These are phyloP conservation scores for Blumeriella jaapii DNA, from an alignment of 2,329 filamentous ascomycete species.

Conservation along the genomic window DNA sequence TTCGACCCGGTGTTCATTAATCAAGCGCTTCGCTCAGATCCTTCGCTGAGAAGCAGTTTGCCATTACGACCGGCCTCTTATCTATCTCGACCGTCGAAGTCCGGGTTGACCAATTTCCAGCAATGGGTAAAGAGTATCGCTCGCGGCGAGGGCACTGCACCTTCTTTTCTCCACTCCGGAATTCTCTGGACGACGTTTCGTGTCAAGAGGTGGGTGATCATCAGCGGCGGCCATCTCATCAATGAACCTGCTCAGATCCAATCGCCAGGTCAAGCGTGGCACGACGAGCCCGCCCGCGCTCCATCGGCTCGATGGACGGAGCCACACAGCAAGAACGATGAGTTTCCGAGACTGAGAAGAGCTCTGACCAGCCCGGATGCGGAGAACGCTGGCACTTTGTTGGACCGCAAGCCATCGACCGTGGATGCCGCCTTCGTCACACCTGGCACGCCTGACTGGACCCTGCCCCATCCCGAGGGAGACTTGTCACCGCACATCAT, in stretches of 20 bases:
- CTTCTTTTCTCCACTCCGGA: slow-evolving; percentile 47
- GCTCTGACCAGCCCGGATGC: slow-evolving; percentile 5
- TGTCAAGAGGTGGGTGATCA: slow-evolving; percentile 53
- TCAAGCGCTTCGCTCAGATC: slow-evolving; percentile 42
- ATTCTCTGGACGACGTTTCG: slow-evolving; percentile 59
- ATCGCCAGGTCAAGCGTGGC: neutral
- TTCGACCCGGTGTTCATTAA: slow-evolving; percentile 58
- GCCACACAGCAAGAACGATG: slow-evolving; percentile 3
- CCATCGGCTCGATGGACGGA: slow-evolving; percentile 4
- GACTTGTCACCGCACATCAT: slow-evolving; percentile 58
- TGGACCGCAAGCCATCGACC: neutral
- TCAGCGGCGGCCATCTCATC: slow-evolving; percentile 38
- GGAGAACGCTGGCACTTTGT: slow-evolving; percentile 2
- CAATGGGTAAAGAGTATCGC: slow-evolving; percentile 44
- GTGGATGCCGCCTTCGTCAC: slow-evolving; percentile 10
- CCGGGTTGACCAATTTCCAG: slow-evolving; percentile 49
- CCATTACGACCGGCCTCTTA: slow-evolving; percentile 3
- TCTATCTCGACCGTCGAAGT: slow-evolving; percentile 22
- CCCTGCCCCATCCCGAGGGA: slow-evolving; percentile 49
- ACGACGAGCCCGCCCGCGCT: neutral
- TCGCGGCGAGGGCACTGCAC: slow-evolving; percentile 28
- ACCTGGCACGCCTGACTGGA: slow-evolving; percentile 46
- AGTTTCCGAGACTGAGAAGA: slow-evolving; percentile 1
- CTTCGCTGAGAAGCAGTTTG: slow-evolving; percentile 6
- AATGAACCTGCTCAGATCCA: neutral